A percentile compares a stretch with the other conserved stretches of the same genome.
phyloP scores from a whole-genome alignment of 2,329 filamentous ascomycete species.

The Xylaria multiplex region DNA sequence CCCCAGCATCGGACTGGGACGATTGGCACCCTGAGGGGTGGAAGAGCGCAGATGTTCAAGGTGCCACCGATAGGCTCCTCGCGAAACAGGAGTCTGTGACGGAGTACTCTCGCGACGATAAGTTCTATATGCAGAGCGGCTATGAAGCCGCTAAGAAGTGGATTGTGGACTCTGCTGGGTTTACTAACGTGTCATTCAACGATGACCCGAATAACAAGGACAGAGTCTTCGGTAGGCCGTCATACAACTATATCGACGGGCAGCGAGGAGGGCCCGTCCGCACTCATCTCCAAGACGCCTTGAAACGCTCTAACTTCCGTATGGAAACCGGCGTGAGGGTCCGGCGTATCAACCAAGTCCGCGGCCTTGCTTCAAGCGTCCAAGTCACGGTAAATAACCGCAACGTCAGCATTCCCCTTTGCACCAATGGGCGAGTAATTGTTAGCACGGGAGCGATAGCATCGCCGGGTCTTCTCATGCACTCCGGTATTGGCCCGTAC shows the following conservation, averaged over 20 bases:
- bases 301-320: conserved; percentile 55
- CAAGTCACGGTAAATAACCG: conserved; percentile 50
- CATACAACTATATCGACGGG: conserved; percentile 60
- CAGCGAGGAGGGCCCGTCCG: conserved; percentile 60
- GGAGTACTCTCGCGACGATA: conserved; percentile 56
- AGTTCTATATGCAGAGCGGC: conserved; percentile 59
- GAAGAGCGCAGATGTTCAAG: conserved; percentile 60
- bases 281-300: conserved; percentile 61
- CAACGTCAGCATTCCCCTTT: conserved; percentile 47
- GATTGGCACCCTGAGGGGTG: conserved; percentile 60
- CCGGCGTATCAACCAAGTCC: conserved; percentile 55
- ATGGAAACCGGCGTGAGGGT: conserved; percentile 57
- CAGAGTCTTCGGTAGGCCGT: conserved; percentile 59
- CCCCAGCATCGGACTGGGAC: conserved; percentile 63
- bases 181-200: conserved; percentile 59
- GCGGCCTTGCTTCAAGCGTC: conserved; percentile 55
- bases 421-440: conserved; percentile 46
- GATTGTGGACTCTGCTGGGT: conserved; percentile 61
- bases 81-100: conserved; percentile 56
- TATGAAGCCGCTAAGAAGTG: conserved; percentile 59
- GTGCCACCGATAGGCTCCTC: conserved; percentile 58
- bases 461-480: conserved; percentile 51
- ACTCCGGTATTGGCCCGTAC: conserved; percentile 52
- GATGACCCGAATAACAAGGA: conserved; percentile 57
- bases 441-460: conserved; percentile 51